Base-by-base conservation (phyloP, 805 yeast species). In the Candida caryicola region DNA sequence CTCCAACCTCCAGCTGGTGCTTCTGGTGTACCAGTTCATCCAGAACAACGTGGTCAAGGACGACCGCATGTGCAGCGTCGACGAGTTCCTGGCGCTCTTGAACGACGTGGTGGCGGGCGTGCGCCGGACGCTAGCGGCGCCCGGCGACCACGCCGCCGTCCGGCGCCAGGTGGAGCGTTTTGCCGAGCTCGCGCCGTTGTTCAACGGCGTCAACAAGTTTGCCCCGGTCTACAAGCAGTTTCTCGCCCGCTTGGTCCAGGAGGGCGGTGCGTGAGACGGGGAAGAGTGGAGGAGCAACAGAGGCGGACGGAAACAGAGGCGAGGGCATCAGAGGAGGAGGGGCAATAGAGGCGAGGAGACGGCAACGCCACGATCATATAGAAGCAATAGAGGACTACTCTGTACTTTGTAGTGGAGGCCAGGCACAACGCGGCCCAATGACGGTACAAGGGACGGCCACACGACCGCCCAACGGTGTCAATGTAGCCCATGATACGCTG, bases 151-250 rank as follows among this genome's bases (percentile, higher is more conserved):
- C 36, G 44, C 50, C 8, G 71, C 64, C 5, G 45, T 76, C 3
- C 36, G 72, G 12, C 55, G 58, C 6, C 73, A 73, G 36, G 62
- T 78, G 14, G 70, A 76, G 26, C 66, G 70, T 19, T 62, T 83
- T 54, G 61, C 68, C 16, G 68, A 66, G 4, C 49, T 81, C 36
- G 59, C 66, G 33, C 80, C 81, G 0, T 57, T 81, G 13, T 81
- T 83, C 50, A 69, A 71, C 46, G 74, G 72, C 14, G 54, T 82
- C 33, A 59, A 70, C 2, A 65, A 68, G 19, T 83, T 81, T 52
- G 65, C 74, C 37, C 63, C 74, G 1, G 52, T 63, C 1, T 83
- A 78, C 50, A 54, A 63, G n/a, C 66, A 62, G 16, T 81, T 81
- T 53, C 67, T 87, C 1, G 58, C 59, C n/a, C 62, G 58, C 16